Percentiles rank a stretch among this genome's conserved stretches.
phyloP scores from a whole-genome alignment of 2,329 filamentous ascomycete species.

The Sporothrix curviconia region DNA sequence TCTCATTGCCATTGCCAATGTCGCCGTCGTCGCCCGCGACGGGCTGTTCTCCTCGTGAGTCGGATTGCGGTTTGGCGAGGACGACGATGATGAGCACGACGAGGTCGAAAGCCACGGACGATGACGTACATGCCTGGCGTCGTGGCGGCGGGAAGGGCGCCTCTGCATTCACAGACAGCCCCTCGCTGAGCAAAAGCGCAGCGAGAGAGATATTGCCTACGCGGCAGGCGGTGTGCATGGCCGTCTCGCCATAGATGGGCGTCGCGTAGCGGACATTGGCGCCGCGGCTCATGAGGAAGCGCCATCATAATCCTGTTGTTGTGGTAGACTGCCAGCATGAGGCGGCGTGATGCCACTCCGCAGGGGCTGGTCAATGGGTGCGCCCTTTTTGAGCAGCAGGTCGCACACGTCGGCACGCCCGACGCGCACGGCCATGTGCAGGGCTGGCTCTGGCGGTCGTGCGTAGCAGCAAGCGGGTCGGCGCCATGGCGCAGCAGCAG shows the following conservation, averaged over 20 bases:
- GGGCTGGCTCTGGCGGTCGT: conserved; percentile 28
- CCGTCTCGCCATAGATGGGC: conserved; percentile 10
- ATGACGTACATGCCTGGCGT: too few relatives aligned
- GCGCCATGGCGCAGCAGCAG: conserved; percentile 47
- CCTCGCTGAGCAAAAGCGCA: not conserved
- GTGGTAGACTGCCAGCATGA: conserved; percentile 11
- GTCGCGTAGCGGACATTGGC: conserved; percentile 6
- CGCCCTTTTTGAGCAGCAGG: conserved; percentile 1
- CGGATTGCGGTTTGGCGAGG: too few relatives aligned
- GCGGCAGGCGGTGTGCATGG: conserved; percentile 8
- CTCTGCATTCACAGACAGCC: conserved; percentile 2
- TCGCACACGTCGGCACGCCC: conserved; percentile 1
- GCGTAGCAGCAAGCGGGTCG: conserved; percentile 27
- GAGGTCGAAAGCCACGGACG: too few relatives aligned
- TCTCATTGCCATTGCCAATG: too few relatives aligned
- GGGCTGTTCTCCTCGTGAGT: too few relatives aligned
- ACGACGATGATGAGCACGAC: too few relatives aligned
- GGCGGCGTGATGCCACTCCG: conserved; percentile 6
- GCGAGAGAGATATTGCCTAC: not conserved
- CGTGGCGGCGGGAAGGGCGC: not conserved
- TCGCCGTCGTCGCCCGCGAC: not conserved
- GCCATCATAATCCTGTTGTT: conserved; percentile 7
- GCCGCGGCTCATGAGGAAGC: conserved; percentile 2
- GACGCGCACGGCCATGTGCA: conserved; percentile 18
- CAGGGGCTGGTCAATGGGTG: not conserved